phyloP scores from a whole-genome alignment of 2,329 filamentous ascomycete genomes.

The Sarocladiaceae sp. region DNA sequence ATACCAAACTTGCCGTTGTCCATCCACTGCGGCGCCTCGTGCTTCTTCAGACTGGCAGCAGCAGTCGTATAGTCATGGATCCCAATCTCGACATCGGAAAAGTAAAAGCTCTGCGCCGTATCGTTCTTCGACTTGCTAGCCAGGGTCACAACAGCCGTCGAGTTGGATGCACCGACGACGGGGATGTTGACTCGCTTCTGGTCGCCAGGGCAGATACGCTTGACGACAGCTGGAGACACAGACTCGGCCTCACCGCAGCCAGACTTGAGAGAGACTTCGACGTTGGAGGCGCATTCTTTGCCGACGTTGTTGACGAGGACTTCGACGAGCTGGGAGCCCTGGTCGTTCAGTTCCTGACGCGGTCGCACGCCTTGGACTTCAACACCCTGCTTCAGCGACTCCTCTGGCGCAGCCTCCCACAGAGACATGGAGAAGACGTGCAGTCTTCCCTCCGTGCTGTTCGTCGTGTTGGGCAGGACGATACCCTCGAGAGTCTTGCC shows the following conservation, averaged over 20 bases:
- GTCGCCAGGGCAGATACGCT: conserved; percentile 36
- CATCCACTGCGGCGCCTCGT: conserved; percentile 13
- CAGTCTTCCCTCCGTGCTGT: conserved; percentile 28
- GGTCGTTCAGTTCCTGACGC: conserved; percentile 34
- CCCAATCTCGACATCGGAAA: conserved; percentile 23
- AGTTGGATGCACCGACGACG: conserved; percentile 21
- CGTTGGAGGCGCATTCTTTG: conserved; percentile 25
- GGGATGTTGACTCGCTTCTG: conserved; percentile 33
- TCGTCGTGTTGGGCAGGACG: conserved; percentile 31
- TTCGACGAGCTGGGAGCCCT: conserved; percentile 33
- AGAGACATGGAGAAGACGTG: conserved; percentile 38
- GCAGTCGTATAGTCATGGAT: conserved; percentile 29
- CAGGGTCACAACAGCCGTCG: conserved; percentile 17
- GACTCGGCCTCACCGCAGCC: conserved; percentile 31
- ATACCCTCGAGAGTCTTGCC: conserved; percentile 32
- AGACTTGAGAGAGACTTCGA: conserved; percentile 24
- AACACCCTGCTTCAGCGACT: conserved; percentile 11
- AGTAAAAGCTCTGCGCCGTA: conserved; percentile 1
- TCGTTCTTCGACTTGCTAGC: neutral
- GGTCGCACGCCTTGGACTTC: conserved; percentile 33
- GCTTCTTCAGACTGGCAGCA: conserved; percentile 13
- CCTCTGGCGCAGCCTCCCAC: conserved; percentile 15
- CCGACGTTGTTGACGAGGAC: conserved; percentile 31
- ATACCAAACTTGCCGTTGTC: conserved; percentile 14
- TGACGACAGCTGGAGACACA: conserved; percentile 31